A percentile compares a stretch with the other conserved stretches of the same genome.
Evolutionary conservation across 495 filamentous ascomycete species (phyloP).

Genomic region (Jackrogersella minutella): DNA sequence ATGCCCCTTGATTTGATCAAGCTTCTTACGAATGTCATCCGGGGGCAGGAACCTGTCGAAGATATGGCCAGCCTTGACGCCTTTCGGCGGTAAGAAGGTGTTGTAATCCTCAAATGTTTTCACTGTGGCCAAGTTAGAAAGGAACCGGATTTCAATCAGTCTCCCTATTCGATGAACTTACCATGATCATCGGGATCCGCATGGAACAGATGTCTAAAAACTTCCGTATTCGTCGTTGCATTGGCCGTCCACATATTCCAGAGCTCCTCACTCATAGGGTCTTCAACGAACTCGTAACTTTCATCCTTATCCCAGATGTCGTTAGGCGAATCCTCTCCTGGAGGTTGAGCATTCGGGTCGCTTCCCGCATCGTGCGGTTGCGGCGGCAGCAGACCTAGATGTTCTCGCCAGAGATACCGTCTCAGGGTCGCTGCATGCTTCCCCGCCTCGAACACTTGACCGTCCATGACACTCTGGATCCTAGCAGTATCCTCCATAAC

Average conservation of each 20-base stretch:
- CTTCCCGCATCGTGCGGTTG: slow-evolving; percentile 74
- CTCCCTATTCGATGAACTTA: slow-evolving; percentile 41
- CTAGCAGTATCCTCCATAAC: slow-evolving; percentile 86
- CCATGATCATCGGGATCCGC: slow-evolving; percentile 90
- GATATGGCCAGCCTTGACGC: slow-evolving; percentile 81
- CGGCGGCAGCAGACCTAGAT: slow-evolving; percentile 81
- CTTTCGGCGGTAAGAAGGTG: slow-evolving; percentile 71
- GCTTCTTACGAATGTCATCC: slow-evolving; percentile 72
- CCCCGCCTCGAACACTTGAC: slow-evolving; percentile 74
- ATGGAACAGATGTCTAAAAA: slow-evolving; percentile 90
- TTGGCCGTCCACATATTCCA: slow-evolving; percentile 85
- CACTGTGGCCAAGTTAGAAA: slow-evolving; percentile 54
- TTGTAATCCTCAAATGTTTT: slow-evolving; percentile 91
- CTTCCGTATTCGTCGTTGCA: slow-evolving; percentile 79
- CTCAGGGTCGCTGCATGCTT: slow-evolving; percentile 82
- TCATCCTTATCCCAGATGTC: slow-evolving; percentile 66
- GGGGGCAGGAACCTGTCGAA: slow-evolving; percentile 77
- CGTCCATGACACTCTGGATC: slow-evolving; percentile 81
- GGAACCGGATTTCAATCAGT: too few species aligned
- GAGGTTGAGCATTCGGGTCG: slow-evolving; percentile 84
- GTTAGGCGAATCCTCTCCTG: slow-evolving; percentile 74
- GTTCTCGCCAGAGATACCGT: slow-evolving; percentile 89
- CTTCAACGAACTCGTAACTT: slow-evolving; percentile 78
- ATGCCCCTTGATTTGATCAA: slow-evolving; percentile 85
- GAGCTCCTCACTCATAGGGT: slow-evolving; percentile 79